Evolutionary conservation across 1,284 basidiomycete genomes (phyloP), one percentile per base, ranked within the genome.

Genomic region (Tilletia walkeri): DNA sequence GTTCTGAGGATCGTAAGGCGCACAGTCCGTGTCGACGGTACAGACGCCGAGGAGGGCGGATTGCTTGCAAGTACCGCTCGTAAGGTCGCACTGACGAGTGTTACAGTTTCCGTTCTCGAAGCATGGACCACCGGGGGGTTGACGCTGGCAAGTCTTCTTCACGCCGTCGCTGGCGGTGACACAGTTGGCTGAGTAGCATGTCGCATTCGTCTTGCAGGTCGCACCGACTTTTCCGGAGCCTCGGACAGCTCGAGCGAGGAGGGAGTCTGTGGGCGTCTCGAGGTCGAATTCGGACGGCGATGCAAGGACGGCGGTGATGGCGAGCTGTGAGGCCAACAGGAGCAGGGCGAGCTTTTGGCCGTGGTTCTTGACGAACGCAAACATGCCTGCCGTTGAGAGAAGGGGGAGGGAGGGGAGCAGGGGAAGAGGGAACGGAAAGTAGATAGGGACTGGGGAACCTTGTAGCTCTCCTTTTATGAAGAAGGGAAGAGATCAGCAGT

Each of bases 101-200:
- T 20, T 53, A n/a, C 50, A 53, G 24, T 53, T 53, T 7, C 50
- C 50, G 24, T 53, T 53, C 9, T 53, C 50, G 50, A 53, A 53
- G 50, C 50, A 53, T 7, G 50, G 50, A 1, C 50, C 50, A 7
- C 50, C 50, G 24, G 50, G 50, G 7, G 18, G 7, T n/a, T 53
- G 50, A n/a, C 50, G 50, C 50, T 53, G 50, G 24, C 50, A 53
- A 53, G 18, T 53, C 50, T 18, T 7, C 7, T 9, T 20, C 7
- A 20, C 18, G 18, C 50, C 18, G 50, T 53, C 50, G 50, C n/a
- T 30, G 18, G 7, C 24, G 10, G 50, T 53, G 50, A 7, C 50
- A 53, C 50, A 53, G 20, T 30, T 56, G n/a, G 6, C 20, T 30
- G 54, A 56, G 24, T 56, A 56, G 54, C 54, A 56, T 14, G 24